Percentiles rank a stretch among this genome's conserved stretches.
Conservation (phyloP, 2,329 filamentous ascomycete species). For the Xylariaceae sp. region DNA sequence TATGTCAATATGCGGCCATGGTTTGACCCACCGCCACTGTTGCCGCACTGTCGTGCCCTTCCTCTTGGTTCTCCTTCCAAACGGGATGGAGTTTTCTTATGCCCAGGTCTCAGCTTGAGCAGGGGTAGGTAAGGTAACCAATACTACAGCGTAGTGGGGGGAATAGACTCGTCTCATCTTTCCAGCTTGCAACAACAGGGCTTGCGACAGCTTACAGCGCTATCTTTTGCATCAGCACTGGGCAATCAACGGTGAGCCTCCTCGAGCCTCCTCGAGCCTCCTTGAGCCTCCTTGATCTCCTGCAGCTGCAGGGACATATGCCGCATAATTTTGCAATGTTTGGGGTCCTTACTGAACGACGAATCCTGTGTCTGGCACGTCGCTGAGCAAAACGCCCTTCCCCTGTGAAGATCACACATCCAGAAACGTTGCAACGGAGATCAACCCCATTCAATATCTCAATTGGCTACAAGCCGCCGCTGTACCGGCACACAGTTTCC, state of each 20-base stretch:
- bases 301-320: conserved; percentile 20
- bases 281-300: conserved; percentile 24
- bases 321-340: conserved; percentile 29
- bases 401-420: conserved; percentile 31
- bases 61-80: conserved; percentile 32
- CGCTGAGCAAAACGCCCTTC: conserved; percentile 21
- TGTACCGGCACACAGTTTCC: conserved; percentile 17
- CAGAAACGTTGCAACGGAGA: conserved; percentile 15
- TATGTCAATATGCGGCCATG: conserved; percentile 17
- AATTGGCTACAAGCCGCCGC: conserved; percentile 23
- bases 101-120: conserved; percentile 32
- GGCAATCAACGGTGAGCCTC: conserved; percentile 7
- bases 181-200: conserved; percentile 25
- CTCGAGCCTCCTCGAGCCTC: conserved; percentile 9
- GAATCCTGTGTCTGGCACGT: conserved; percentile 28
- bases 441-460: conserved; percentile 1
- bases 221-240: conserved; percentile 8
- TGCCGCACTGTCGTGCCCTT: conserved; percentile 5
- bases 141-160: conserved; percentile 17
- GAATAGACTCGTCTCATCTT: conserved; percentile 32
- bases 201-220: conserved; percentile 15
- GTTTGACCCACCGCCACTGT: conserved; percentile 33
- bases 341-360: conserved; percentile 20
- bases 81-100: conserved; percentile 20
- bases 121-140: conserved; percentile 29